phyloP scores from a whole-genome alignment of 1,139 yeast species.

The Geotrichum cucujoidarum region DNA sequence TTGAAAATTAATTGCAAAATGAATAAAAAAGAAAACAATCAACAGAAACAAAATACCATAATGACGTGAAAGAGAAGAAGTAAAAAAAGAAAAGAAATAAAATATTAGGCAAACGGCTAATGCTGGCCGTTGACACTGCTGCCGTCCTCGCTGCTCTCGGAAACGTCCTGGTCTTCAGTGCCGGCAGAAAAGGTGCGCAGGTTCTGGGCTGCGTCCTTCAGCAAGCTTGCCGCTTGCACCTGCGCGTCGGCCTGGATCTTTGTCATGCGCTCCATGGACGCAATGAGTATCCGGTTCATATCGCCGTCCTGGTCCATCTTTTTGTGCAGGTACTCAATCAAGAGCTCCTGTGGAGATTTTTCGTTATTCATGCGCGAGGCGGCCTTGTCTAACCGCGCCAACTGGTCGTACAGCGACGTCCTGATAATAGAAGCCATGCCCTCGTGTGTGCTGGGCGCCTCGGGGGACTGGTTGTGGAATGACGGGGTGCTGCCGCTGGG shows the following conservation, averaged over 20 bases:
- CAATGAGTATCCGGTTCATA: slow-evolving; percentile 13
- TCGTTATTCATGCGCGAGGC: slow-evolving; percentile 11
- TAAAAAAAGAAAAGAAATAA: too few relatives aligned
- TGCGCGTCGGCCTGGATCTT: slow-evolving; percentile 16
- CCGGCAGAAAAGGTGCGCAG: not conserved
- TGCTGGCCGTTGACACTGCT: not conserved
- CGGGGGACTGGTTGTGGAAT: too few relatives aligned
- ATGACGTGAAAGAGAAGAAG: too few relatives aligned
- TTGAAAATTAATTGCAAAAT: too few relatives aligned
- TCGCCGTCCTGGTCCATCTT: slow-evolving; percentile 18
- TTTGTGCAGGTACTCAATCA: slow-evolving; percentile 14
- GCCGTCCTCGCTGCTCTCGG: not conserved
- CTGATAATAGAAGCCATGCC: slow-evolving; percentile 5
- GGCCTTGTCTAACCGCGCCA: slow-evolving; percentile 12
- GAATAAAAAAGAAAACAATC: too few relatives aligned
- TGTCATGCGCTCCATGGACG: slow-evolving; percentile 14
- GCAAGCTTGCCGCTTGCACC: slow-evolving; percentile 10
- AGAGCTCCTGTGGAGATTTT: slow-evolving; percentile 16
- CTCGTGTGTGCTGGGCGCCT: slow-evolving; percentile 1
- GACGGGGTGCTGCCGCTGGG: too few relatives aligned
- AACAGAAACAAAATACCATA: too few relatives aligned
- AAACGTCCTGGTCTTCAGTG: not conserved
- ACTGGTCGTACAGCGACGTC: slow-evolving; percentile 10
- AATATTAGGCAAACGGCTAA: too few relatives aligned
- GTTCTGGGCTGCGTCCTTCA: not conserved